phyloP scores from a whole-genome alignment of 2,329 filamentous ascomycete genomes.

The Fusarium piperis region DNA sequence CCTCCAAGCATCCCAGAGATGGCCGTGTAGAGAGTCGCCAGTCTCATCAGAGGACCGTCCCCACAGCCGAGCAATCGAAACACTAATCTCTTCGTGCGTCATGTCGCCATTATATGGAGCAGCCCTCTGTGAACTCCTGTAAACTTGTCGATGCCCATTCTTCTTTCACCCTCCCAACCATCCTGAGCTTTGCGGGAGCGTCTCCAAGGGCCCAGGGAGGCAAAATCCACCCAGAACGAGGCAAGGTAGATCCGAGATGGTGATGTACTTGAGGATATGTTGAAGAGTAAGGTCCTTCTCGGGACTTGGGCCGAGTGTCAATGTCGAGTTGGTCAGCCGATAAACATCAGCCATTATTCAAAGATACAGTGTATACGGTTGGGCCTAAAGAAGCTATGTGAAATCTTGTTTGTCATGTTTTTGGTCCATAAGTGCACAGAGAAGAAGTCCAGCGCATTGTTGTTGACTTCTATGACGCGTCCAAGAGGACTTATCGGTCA shows the following conservation, averaged over 20 bases:
- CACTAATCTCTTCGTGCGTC: background rate
- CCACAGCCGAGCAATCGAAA: background rate
- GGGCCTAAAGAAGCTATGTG: background rate
- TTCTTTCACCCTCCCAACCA: background rate
- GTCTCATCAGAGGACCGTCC: background rate
- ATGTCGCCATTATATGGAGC: background rate
- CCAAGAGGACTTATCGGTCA: too few species aligned
- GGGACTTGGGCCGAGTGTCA: background rate
- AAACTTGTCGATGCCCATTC: background rate
- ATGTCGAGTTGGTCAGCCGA: background rate
- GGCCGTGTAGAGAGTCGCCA: background rate
- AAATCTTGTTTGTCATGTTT: background rate
- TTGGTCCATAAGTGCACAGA: background rate
- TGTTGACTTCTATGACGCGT: too few species aligned
- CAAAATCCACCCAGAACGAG: background rate
- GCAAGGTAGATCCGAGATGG: background rate
- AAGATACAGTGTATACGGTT: background rate
- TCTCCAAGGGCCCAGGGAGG: background rate
- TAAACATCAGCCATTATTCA: background rate
- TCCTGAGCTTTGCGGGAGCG: background rate
- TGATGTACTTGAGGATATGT: background rate
- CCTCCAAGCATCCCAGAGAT: background rate
- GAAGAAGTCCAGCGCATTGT: background rate
- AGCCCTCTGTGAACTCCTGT: background rate
- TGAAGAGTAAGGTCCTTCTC: background rate